Base-by-base conservation (phyloP, 2,329 filamentous ascomycete species). In the Aspergillus latus region DNA sequence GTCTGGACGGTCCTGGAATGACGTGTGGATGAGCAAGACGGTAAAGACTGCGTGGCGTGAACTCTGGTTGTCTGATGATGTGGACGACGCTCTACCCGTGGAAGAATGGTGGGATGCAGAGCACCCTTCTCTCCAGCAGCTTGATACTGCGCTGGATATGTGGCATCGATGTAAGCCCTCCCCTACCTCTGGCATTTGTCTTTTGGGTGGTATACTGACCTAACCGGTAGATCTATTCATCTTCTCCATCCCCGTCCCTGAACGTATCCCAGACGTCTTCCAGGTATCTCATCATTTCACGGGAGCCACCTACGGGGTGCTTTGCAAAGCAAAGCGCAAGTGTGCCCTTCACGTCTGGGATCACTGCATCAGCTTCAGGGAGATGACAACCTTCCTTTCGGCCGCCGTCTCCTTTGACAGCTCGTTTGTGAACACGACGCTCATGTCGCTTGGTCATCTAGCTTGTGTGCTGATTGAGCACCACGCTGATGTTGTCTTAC, bases 291-390 rank as follows among this genome's bases (percentile, higher is more conserved):
- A 86, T 63, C 83, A 86, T 68, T 82, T 81, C 56, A 81, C 83
- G 37, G 81, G 81, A 47, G 82, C 81, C 4, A 79, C 82, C 0
- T 85, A 85, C 58, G 83, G 83, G 36, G 80, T 85, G 59, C 78
- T 85, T 5, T 83, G 83, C 67, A 85, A 85, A 69, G 75, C 85
- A 58, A 83, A 83, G 68, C 77, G 82, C 26, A 79, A 80, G 53
- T 83, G 81, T 55, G 83, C 80, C 0, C 77, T 85, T 16, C 82
- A 84, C 57, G 83, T 86, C 52, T 86, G 83, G 83, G 83, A 86
- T 62, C 83, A 86, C 65, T 81, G 81, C 16, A 84, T 86, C 58
- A 80, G 79, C 42, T 85, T 82, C 82, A 74, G 83, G 54, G 82
- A 85, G 64, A 80, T 73, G 57, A 79, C 76, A 47, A 72, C 79